Percentiles rank a stretch among this genome's conserved stretches.
Evolutionary conservation across 257 asterid genomes (phyloP).

Genomic region (Solanum piurae): DNA sequence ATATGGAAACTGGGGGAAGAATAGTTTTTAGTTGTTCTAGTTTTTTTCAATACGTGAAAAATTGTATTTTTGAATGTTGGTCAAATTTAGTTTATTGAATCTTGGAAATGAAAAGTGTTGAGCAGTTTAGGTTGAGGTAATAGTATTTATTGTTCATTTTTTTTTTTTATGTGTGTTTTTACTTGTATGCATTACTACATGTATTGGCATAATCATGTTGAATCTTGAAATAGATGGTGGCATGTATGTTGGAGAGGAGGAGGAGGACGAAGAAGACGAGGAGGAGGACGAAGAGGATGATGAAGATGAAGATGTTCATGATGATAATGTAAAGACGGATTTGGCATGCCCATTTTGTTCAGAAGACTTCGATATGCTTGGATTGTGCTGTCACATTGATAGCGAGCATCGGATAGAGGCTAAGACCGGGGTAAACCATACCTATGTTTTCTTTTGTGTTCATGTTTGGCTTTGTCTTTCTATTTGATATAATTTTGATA

Average conservation of each 20-base stretch:
- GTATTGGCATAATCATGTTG: neutral
- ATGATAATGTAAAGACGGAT: conserved; percentile 38
- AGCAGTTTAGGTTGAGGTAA: neutral
- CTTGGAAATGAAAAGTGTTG: neutral
- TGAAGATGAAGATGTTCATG: conserved; percentile 1
- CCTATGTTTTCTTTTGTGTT: neutral
- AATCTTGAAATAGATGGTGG: conserved; percentile 5
- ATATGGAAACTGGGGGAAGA: neutral
- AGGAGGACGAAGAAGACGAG: conserved; percentile 26
- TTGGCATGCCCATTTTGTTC: conserved; percentile 83
- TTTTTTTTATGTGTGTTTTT: neutral
- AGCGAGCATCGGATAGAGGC: conserved; percentile 77
- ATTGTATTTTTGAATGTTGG: neutral
- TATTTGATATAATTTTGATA: neutral
- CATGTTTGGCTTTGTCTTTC: neutral
- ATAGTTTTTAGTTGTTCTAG: neutral
- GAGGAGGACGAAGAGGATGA: neutral
- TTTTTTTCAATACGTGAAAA: neutral
- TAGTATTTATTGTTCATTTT: neutral
- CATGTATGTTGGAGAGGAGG: conserved; percentile 40
- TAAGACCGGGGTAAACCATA: conserved; percentile 52
- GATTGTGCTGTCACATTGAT: conserved; percentile 87
- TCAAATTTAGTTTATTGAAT: neutral
- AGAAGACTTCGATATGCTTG: conserved; percentile 81
- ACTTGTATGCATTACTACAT: neutral